Base-by-base conservation (phyloP, 2,329 filamentous ascomycete species). In the Trichoderma gracile region DNA sequence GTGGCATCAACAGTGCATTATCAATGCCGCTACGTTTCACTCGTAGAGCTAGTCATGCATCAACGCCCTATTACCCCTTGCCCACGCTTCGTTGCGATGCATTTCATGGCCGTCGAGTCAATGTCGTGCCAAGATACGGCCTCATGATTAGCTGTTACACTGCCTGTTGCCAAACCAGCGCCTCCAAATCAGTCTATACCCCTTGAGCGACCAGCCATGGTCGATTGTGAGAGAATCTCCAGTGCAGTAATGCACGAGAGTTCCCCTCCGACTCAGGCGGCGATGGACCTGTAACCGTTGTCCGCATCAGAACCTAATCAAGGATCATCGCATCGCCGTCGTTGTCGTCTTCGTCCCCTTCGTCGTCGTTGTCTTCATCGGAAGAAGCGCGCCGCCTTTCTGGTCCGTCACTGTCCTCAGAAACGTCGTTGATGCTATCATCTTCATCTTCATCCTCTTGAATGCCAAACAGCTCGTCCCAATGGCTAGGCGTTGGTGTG, bases 401-500 rank as follows among this genome's bases (percentile, higher is more conserved):
- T 61, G 68, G 38, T 17, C 10, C 54, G 25, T 66, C 61, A 19
- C 65, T 64, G n/a, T 66, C 64, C 19, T 64, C 65, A 8, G 68
- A 66, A 45, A 73, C 68, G 49, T 75, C 71, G 30, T 69, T 72
- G 6, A 72, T 66, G 19, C 60, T 66, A 9, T 63, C 62, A 15
- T 67, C 70, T 8, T 73, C 71, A n/a, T 69, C 69, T 7, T 71
- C 69, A 52, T 71, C 68, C 4, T 65, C 65, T 12, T 68, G 54
- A 12, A 67, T 65, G 3, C 65, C 67, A 17, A 66, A 58, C 17
- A 78, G 63, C 17, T 77, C 76, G 6, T 72, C 70, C 77, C 77
- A 79, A 30, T 68, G 70, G 5, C 59, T 65, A 6, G 76, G 77
- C 9, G 77, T 79, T 1, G 75, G 74, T 14, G 69, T 76, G 6